Evolutionary conservation across 441 rosid species (phyloP), one percentile per base, ranked within the genome.

Genomic region (Raphanus hybrid): DNA sequence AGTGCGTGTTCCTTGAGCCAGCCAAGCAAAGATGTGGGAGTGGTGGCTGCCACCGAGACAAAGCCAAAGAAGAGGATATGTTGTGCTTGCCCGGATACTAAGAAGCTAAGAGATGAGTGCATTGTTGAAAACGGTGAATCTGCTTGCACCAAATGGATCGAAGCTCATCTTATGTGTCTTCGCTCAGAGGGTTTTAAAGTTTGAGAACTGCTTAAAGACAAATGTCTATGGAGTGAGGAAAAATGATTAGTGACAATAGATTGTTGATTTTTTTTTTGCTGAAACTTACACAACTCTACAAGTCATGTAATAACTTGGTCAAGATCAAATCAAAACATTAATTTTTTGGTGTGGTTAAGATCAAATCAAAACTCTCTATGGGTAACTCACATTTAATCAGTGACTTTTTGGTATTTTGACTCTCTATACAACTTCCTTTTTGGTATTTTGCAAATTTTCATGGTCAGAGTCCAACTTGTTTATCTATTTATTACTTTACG

Each of bases 41-140:
- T 82, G 1, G 91, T 82, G 1, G 91, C 81, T 63, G 55, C 18
- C 18, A 16, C 59, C 59, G 98, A 86, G 67, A 77, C 95, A 70
- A 95, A 91, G 78, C 97, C 98, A 6, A 91, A 89, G 85, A 94
- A 89, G 93, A 95, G 82, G 86, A 95, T 95, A 73, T 92, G 98
- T 54, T 93, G 99, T 76, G 97, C 99, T 48, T 93, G 99, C 75
- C 99, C 97, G 0, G 97, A 93, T 3, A 91, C 97, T 1, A 93
- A 95, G 84, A 87, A 81, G 84, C 88, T 93, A 55, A 90, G 99
- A 84, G 98, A 95, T 62, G 97, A 90, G 85, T 91, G 97, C 87
- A 87, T 95, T 11, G 93, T 95, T 45, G 85, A 93, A 82, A 90
- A 91, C 45, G 97, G 95, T 73, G 95, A 95, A 85, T 86, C 86